A percentile compares a stretch with the other conserved stretches of the same genome.
These are phyloP conservation scores for Wickerhamiella slavikovae DNA, from an alignment of 805 yeast genomes.

Conservation along the genomic window DNA sequence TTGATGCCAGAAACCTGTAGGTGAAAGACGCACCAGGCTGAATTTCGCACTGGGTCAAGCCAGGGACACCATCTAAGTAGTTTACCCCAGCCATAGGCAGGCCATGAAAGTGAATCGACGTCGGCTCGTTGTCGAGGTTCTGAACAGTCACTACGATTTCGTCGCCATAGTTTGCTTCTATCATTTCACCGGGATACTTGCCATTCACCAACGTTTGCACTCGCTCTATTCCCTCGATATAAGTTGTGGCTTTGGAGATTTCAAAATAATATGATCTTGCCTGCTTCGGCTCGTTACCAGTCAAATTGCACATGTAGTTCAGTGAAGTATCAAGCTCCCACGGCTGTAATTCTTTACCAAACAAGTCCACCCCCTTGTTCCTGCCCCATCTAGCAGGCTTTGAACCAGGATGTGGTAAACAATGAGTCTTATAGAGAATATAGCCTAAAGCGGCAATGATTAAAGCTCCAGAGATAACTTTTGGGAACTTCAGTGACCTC, in stretches of 20 bases:
- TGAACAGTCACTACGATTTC: slow-evolving; percentile 18
- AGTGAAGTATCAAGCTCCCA: slow-evolving; percentile 16
- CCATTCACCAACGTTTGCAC: slow-evolving; percentile 23
- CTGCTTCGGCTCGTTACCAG: no score
- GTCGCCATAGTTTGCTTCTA: slow-evolving; percentile 23
- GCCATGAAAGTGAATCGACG: slow-evolving; percentile 36
- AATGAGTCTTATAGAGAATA: no score
- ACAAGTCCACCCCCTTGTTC: no score
- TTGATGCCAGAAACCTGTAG: slow-evolving; percentile 23
- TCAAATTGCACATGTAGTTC: no score
- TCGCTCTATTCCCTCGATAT: slow-evolving; percentile 20
- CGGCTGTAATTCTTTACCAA: no score
- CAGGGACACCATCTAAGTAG: slow-evolving; percentile 31
- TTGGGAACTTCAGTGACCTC: no score
- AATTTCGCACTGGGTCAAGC: slow-evolving; percentile 32
- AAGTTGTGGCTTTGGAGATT: slow-evolving; percentile 7
- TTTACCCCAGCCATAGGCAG: slow-evolving; percentile 26
- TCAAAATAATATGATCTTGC: slow-evolving; percentile 11
- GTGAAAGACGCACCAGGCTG: slow-evolving; percentile 22
- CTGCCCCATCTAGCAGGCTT: no score
- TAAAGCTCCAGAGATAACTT: no score
- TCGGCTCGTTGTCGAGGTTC: slow-evolving; percentile 20
- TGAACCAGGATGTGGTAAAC: no score
- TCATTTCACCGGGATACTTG: slow-evolving; percentile 29
- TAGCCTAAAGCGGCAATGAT: no score